A percentile compares a stretch with the other conserved stretches of the same genome.
Evolutionary conservation across 306 rosid genomes (phyloP).

Genomic region (Biancaea sappan): DNA sequence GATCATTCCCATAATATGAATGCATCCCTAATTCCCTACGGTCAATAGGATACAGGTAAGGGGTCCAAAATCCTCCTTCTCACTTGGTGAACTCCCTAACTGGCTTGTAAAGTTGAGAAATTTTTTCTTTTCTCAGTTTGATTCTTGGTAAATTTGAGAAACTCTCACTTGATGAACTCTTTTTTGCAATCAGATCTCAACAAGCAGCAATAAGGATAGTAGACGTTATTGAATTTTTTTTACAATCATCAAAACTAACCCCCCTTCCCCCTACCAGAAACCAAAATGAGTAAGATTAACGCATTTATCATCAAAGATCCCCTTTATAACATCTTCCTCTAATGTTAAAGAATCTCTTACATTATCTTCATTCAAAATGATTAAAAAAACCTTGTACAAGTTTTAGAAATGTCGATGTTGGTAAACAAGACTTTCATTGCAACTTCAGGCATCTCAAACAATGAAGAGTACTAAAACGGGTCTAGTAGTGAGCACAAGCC

Average conservation of each 20-base stretch:
- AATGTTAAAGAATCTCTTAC: neutral
- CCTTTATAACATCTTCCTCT: neutral
- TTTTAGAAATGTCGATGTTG: neutral
- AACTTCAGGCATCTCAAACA: slow-evolving; percentile 16
- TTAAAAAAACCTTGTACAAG: slow-evolving; percentile 4
- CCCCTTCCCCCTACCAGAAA: too few species aligned
- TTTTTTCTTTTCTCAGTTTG: neutral
- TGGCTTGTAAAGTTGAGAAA: neutral
- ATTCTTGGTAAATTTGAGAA: neutral
- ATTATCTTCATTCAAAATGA: neutral
- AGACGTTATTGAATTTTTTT: neutral
- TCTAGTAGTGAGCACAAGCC: neutral
- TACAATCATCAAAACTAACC: neutral
- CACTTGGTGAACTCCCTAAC: neutral
- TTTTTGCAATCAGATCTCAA: neutral
- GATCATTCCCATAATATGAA: neutral
- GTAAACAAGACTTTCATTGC: slow-evolving; percentile 1
- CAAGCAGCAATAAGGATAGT: neutral
- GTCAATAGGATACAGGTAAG: neutral
- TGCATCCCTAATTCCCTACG: neutral
- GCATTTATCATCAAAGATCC: neutral
- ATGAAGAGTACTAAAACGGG: neutral
- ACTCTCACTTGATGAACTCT: too few species aligned
- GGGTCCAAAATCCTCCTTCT: neutral
- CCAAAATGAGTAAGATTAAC: neutral